These are phyloP conservation scores for Colletotrichum ledebouriae DNA, from an alignment of 2,329 filamentous ascomycete species.

Conservation along the genomic window DNA sequence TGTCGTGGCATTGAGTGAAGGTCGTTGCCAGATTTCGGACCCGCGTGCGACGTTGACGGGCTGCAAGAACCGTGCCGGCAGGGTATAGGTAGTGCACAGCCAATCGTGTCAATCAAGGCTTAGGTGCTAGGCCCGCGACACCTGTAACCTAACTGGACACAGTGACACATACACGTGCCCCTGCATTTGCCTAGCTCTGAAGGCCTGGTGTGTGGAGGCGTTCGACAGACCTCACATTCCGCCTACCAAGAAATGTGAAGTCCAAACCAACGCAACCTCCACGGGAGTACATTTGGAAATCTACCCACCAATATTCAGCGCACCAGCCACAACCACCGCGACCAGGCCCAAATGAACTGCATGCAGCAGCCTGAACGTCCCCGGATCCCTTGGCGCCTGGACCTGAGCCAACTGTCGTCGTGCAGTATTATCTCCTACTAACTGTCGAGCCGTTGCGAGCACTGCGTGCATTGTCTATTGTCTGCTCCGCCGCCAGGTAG, in stretches of 20 bases:
- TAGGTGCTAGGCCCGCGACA: too few species aligned
- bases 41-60: too few species aligned
- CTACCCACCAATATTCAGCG: background rate
- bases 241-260: background rate
- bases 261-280: conserved; percentile 3
- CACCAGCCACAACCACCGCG: background rate
- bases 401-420: background rate
- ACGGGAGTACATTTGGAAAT: background rate
- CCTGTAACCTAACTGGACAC: too few species aligned
- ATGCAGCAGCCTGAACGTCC: background rate
- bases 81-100: too few species aligned
- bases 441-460: background rate
- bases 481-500: background rate
- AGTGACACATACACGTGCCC: too few species aligned
- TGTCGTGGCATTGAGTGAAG: too few species aligned
- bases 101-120: too few species aligned
- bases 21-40: too few species aligned
- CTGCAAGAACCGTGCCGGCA: too few species aligned
- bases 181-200: too few species aligned
- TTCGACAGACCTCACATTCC: conserved; percentile 9
- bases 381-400: background rate
- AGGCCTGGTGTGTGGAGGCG: background rate
- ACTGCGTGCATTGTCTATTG: background rate
- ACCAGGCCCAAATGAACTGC: background rate
- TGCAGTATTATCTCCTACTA: background rate